Percentiles rank a stretch among this genome's conserved stretches.
phyloP scores from a whole-genome alignment of 2,329 filamentous ascomycete genomes.

The Botrytis squamosa region DNA sequence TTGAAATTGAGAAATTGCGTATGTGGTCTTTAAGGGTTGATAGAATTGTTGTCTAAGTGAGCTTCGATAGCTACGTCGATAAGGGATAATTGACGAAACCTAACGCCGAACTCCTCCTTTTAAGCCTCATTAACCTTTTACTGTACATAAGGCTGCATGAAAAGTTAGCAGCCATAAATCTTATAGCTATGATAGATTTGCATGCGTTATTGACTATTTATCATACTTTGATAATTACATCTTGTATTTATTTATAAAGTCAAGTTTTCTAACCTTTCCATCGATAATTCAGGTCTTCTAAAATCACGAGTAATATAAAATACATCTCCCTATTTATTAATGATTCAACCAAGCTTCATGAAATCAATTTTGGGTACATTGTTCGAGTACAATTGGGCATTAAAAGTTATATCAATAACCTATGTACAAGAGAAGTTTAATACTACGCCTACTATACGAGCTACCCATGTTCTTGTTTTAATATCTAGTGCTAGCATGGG shows the following conservation, averaged over 20 bases:
- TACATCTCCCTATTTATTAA: not conserved
- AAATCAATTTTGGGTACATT: too few relatives aligned
- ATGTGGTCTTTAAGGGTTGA: not conserved
- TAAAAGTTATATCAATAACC: conserved; percentile 10
- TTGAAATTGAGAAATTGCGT: conserved; percentile 20
- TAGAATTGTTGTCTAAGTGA: conserved; percentile 7
- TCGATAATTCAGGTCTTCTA: not conserved
- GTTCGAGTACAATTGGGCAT: conserved; percentile 9
- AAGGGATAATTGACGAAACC: not conserved
- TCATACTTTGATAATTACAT: not conserved
- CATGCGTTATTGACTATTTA: not conserved
- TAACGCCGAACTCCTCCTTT: not conserved
- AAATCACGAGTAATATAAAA: not conserved
- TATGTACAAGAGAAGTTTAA: conserved; percentile 16
- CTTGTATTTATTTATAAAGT: not conserved
- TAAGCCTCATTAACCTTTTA: conserved; percentile 2
- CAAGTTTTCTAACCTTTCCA: not conserved
- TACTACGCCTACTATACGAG: not conserved
- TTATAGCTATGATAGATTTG: not conserved
- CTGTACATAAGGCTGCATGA: not conserved
- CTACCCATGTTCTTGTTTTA: not conserved
- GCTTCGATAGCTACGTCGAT: not conserved
- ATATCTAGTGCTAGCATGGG: not conserved
- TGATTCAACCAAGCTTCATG: not conserved
- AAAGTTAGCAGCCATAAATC: not conserved